phyloP scores from a whole-genome alignment of 768 basidiomycete species.

The Sutorius australiensis region DNA sequence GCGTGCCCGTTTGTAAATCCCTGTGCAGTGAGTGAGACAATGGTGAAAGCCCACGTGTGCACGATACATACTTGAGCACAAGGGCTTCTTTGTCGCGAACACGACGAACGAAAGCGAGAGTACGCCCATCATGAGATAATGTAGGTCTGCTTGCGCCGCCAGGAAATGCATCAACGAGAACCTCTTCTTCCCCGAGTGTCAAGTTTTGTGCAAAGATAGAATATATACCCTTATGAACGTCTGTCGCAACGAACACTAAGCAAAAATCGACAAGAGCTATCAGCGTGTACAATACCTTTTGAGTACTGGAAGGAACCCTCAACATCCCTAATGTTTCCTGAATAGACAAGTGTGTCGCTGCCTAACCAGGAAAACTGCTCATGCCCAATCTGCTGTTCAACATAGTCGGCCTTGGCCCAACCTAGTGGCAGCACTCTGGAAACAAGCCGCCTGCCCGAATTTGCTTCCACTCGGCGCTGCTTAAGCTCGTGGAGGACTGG shows the following conservation, averaged over 20 bases:
- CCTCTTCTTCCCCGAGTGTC: conserved; percentile 49
- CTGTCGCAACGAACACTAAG: conserved; percentile 31
- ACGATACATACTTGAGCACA: conserved; percentile 56
- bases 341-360: conserved; percentile 56
- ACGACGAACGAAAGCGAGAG: conserved; percentile 71
- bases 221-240: conserved; percentile 68
- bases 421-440: conserved; percentile 56
- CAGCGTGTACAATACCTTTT: conserved; percentile 46
- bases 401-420: conserved; percentile 58
- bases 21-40: conserved; percentile 32
- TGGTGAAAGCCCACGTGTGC: background rate
- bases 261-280: background rate
- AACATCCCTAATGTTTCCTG: conserved; percentile 58
- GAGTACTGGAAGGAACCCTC: conserved; percentile 51
- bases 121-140: conserved; percentile 62
- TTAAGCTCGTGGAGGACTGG: conserved; percentile 27
- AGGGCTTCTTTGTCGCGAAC: conserved; percentile 70
- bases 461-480: conserved; percentile 29
- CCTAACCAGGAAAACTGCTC: conserved; percentile 67
- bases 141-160: conserved; percentile 76
- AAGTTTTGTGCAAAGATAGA: conserved; percentile 66
- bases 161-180: conserved; percentile 52
- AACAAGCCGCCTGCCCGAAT: conserved; percentile 51
- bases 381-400: conserved; percentile 68
- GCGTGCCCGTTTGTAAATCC: conserved; percentile 62